Evolutionary conservation across 2,329 filamentous ascomycete genomes (phyloP), one percentile per base, ranked within the genome.

Genomic region (Claviceps africana): DNA sequence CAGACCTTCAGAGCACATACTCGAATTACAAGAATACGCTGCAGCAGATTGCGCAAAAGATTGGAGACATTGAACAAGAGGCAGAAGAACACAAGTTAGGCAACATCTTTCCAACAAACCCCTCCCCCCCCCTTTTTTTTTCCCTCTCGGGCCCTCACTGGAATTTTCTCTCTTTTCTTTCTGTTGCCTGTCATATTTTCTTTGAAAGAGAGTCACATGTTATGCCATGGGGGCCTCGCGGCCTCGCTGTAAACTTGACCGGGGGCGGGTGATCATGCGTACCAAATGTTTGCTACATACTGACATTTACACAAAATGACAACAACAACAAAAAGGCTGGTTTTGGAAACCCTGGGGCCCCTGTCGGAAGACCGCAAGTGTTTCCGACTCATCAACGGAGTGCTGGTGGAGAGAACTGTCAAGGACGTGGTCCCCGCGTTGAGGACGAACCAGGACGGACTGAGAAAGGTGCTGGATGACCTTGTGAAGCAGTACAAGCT

Each of bases 311-410:
- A n/a, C n/a, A n/a, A n/a, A n/a, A n/a, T n/a, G n/a, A n/a, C n/a
- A n/a, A n/a, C n/a, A n/a, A n/a, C n/a, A n/a, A n/a, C n/a, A n/a
- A 28, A 43, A 59, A 97, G 93, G 70, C 86, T 97, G 58, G 93
- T 98, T 35, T 79, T 97, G 50, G 91, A 97, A 65, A 97, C 91
- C 3, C 73, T 98, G 57, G 79, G 85, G 54, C 90, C 90, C 46
- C 78, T 97, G 25, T 77, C 87, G 1, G 78, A 76, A 57, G 86
- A 95, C 59, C 86, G 93, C 62, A 98, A 96, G 73, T 97, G 91
- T 72, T 98, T 97, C 72, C 90, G 93, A 61, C 88, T 98, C 80
- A 94, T 98, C 68, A 97, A 98, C 68, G 93, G 93, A 46, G 90
- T 97, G 25, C 74, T 98, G 54, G 88, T 95, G 51, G 93, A 98